Evolutionary conservation across 257 asterid genomes (phyloP), one percentile per base, ranked within the genome.

Genomic region (Forsythia viridissima): DNA sequence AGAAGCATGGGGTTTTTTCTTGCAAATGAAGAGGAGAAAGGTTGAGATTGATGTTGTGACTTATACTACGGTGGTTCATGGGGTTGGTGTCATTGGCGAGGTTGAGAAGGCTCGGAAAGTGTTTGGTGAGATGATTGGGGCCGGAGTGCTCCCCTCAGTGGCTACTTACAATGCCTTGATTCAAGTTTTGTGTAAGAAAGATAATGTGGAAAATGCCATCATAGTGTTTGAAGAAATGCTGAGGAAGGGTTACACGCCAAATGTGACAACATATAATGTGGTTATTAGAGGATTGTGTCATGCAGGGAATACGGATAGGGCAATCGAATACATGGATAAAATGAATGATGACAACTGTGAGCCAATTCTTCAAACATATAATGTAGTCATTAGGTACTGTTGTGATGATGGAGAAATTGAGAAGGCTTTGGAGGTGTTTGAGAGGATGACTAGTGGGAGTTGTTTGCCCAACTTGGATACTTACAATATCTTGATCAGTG

Each of bases 91-190:
- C 34, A 82, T 80, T 0, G 99, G 99, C 11, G 97, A 91, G 78
- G 92, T 93, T 76, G 88, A 81, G 79, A 90, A 82, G 82, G 92
- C 99, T 6, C 88, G 79, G 43, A 91, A 86, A 79, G 84, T 93
- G 82, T 91, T 96, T 61, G 77, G 80, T 79, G 97, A 92, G 80
- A 93, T 96, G 98, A 72, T 88, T 73, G 92, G 89, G 57, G 92
- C 88, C n/a, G 99, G 99, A 16, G 89, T 96, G 67, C 91, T 96
- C 73, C 99, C 99, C 2, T 91, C 98, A 0, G 83, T 93, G n/a
- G 92, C 94, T 6, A 93, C 99, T 69, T 96, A 89, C 82, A 92
- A 90, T 81, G 94, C 98, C 57, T 20, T 96, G 78, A 90, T 96
- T 82, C 97, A 93, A 84, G 94, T 92, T 68, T 74, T 96, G 79